A percentile compares a stretch with the other conserved stretches of the same genome.
phyloP scores from a whole-genome alignment of 2,329 filamentous ascomycete genomes.

The Fusarium pseudoanthophilum region DNA sequence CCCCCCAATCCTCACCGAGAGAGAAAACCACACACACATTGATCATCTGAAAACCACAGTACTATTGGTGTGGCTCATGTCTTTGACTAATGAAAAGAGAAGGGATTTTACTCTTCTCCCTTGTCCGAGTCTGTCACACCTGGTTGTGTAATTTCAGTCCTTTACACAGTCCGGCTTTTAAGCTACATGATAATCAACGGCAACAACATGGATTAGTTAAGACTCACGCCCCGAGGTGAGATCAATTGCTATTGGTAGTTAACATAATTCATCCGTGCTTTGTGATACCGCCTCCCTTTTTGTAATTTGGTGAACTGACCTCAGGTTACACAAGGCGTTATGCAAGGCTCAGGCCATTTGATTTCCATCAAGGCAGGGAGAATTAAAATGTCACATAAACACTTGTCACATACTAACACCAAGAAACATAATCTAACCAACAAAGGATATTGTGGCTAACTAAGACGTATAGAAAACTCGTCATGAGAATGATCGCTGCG shows the following conservation, averaged over 20 bases:
- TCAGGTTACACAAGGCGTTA: background rate
- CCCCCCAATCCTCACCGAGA: background rate
- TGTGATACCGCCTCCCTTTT: background rate
- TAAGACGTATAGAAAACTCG: background rate
- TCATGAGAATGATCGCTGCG: background rate
- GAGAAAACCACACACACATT: background rate
- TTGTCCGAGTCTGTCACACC: background rate
- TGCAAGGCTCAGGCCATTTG: background rate
- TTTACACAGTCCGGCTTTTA: background rate
- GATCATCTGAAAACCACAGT: background rate
- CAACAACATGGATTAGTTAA: background rate
- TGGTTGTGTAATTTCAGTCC: background rate
- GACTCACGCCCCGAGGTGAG: background rate
- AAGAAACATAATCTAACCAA: background rate
- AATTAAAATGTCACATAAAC: background rate
- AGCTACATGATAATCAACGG: background rate
- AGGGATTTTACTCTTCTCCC: background rate
- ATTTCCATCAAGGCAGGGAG: background rate
- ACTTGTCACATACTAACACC: background rate
- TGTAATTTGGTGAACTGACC: background rate
- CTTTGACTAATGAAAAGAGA: background rate
- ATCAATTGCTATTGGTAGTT: background rate
- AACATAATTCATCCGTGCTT: background rate
- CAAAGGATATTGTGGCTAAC: background rate
- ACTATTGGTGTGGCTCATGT: background rate